Percentiles rank a stretch among this genome's conserved stretches.
Conservation (phyloP, 2,329 filamentous ascomycete species). For the Hypoxylon rubiginosum region DNA sequence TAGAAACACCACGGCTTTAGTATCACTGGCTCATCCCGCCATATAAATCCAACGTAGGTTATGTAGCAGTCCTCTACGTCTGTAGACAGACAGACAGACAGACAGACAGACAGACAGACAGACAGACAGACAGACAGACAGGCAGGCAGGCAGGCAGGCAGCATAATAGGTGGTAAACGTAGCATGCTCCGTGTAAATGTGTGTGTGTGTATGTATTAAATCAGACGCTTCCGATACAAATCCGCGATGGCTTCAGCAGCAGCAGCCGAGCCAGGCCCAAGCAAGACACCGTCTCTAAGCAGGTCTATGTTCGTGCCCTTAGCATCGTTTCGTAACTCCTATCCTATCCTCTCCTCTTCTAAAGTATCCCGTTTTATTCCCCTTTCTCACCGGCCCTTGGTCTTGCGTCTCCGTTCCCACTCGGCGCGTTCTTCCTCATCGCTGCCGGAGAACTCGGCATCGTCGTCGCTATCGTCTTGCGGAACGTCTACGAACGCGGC, state of each 20-base stretch:
- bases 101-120: no score
- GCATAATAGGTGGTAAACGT: no score
- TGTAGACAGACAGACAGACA: no score
- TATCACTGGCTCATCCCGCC: not conserved
- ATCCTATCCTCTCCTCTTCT: not conserved
- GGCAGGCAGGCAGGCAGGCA: not conserved
- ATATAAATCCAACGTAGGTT: not conserved
- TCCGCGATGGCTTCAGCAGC: slow-evolving; percentile 11
- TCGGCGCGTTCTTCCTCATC: slow-evolving; percentile 74
- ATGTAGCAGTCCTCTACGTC: no score
- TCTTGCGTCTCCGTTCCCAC: slow-evolving; percentile 65
- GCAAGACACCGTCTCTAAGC: not conserved
- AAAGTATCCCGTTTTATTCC: not conserved
- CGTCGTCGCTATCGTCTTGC: slow-evolving; percentile 60
- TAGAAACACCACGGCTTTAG: not conserved
- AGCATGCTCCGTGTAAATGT: no score
- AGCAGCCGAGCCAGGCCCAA: slow-evolving; percentile 6
- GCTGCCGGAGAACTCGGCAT: slow-evolving; percentile 73
- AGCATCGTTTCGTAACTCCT: not conserved
- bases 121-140: no score
- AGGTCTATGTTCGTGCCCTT: slow-evolving; percentile 16
- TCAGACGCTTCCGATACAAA: not conserved
- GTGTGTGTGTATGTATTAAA: slow-evolving; percentile 18
- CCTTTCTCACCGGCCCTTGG: slow-evolving; percentile 49
- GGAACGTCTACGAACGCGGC: slow-evolving; percentile 33